phyloP scores from a whole-genome alignment of 2,329 filamentous ascomycete genomes.

The Xylaria sp. region DNA sequence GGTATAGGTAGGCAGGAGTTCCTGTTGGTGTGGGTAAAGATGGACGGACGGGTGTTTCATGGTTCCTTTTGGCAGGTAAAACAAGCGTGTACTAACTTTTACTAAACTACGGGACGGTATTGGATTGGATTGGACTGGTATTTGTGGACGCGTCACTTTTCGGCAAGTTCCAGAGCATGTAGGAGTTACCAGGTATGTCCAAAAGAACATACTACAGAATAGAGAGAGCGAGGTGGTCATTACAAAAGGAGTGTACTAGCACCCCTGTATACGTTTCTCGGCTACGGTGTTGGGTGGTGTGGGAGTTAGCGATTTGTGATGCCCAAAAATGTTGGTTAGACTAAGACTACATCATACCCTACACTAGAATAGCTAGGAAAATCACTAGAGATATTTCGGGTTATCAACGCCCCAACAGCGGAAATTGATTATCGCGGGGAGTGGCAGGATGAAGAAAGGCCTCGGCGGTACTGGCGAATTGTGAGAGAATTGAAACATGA shows the following conservation, averaged over 20 bases:
- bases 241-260: slow-evolving; percentile 24
- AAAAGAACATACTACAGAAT: background rate
- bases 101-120: slow-evolving; percentile 4
- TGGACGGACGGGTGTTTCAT: slow-evolving; percentile 10
- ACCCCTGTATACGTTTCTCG: slow-evolving; percentile 13
- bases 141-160: slow-evolving; percentile 21
- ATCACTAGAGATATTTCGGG: slow-evolving; percentile 6
- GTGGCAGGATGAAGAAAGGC: slow-evolving; percentile 1
- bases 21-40: slow-evolving; percentile 6
- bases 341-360: slow-evolving; percentile 3
- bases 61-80: slow-evolving; percentile 27
- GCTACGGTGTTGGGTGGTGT: slow-evolving; percentile 3
- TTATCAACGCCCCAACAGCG: slow-evolving; percentile 9
- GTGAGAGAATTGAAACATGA: slow-evolving; percentile 20
- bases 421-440: slow-evolving; percentile 26
- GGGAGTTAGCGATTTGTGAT: slow-evolving; percentile 21
- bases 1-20: slow-evolving; percentile 13
- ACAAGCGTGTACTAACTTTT: slow-evolving; percentile 22
- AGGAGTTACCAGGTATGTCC: slow-evolving; percentile 12
- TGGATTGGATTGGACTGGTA: slow-evolving; percentile 6
- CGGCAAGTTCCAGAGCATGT: slow-evolving; percentile 9
- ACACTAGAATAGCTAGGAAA: background rate
- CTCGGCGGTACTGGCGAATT: background rate
- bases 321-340: slow-evolving; percentile 11
- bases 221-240: slow-evolving; percentile 11